A percentile compares a stretch with the other conserved stretches of the same genome.
phyloP scores from a whole-genome alignment of 2,329 filamentous ascomycete genomes.

The Coniochaeta sp. region DNA sequence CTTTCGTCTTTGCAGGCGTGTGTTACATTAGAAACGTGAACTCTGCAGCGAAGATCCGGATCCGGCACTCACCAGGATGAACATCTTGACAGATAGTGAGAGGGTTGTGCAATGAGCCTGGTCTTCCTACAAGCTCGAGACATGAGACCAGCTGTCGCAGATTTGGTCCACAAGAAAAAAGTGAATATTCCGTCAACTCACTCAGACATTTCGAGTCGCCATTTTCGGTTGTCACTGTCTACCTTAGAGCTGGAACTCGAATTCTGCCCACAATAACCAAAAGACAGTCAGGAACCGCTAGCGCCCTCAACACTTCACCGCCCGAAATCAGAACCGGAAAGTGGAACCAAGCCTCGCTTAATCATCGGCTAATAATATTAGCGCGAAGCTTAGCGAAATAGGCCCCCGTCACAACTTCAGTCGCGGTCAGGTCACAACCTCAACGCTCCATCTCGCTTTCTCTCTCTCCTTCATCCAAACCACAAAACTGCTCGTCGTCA shows the following conservation, averaged over 20 bases:
- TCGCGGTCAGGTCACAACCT: background rate
- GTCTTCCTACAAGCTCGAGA: background rate
- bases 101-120: background rate
- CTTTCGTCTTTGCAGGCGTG: slow-evolving; percentile 62
- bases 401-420: background rate
- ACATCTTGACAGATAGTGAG: slow-evolving; percentile 28
- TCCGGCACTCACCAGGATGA: slow-evolving; percentile 36
- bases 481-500: background rate
- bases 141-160: background rate
- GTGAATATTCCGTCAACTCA: background rate
- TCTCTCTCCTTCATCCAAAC: background rate
- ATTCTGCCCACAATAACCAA: background rate
- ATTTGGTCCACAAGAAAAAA: background rate
- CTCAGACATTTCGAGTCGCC: background rate
- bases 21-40: background rate
- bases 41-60: background rate
- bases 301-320: background rate
- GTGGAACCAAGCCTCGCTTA: background rate
- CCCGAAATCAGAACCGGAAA: no score
- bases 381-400: background rate
- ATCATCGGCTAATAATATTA: background rate
- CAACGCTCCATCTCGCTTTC: no score
- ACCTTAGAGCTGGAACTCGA: background rate
- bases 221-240: background rate
- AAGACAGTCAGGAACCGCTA: background rate